Base-by-base conservation (phyloP, 176 grass and related monocot species). In the Tuctoria greenei region DNA sequence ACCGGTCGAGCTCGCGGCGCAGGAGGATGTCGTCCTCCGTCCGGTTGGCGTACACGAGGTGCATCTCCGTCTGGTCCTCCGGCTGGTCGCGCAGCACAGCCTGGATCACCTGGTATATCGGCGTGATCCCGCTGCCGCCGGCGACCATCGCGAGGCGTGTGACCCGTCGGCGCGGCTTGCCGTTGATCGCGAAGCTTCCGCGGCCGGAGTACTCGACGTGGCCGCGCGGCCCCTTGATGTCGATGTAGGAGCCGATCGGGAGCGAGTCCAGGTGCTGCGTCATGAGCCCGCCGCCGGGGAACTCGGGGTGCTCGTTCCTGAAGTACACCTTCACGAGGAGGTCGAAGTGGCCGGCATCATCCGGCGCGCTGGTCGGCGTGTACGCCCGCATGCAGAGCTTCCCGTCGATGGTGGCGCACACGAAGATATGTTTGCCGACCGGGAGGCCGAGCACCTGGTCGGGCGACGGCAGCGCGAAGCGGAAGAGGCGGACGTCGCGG, bases 81-180 rank as follows among this genome's bases (percentile, higher is more conserved):
- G 90, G 88, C 59, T 92, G 83, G 77, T 89, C 83, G 5, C 83
- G 37, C 13, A 97, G 84, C 75, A 94, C 95, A 13, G 89, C 89
- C 85, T 90, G 91, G 73, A 98, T 92, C 75, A 98, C 83, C 75
- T 98, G 95, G 86, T 92, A 95, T 5, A 94, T 47, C 9, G 95
- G 95, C 49, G 89, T 94, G 86, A 98, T 98, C 54, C 95, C 95
- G 1, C 72, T 86, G 15, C 95, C 95, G 18, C 95, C 95, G 4
- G 89, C 89, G 26, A 98, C 86, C 84, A 95, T 87, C 10, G 82
- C 95, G 11, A 98, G 68, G 20, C 91, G 89, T 4, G 31, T 31
- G 31, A 31, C 78, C 27, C 28, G 85, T 85, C 17, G 42, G 3
- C 52, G 45, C 51, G 4, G 43, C 27, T 37, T 1, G 28, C 90